Evolutionary conservation across 805 yeast genomes (phyloP).

Genomic region (Lipomyces anomalus): DNA sequence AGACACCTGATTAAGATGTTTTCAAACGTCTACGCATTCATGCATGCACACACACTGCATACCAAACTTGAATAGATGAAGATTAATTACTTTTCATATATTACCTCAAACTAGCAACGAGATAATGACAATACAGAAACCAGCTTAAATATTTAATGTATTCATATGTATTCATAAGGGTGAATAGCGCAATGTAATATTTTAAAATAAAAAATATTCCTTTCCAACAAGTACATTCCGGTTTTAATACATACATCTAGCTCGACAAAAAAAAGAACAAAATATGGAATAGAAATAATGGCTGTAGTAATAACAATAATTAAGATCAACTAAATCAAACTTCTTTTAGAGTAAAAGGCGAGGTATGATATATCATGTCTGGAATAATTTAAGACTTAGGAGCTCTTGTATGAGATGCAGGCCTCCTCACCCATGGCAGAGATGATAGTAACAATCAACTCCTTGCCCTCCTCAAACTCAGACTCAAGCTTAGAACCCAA

Average conservation of each 20-base stretch:
- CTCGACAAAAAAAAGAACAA: neutral
- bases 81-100: too few relatives aligned
- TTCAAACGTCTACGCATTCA: too few relatives aligned
- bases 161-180: too few relatives aligned
- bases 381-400: slow-evolving; percentile 48
- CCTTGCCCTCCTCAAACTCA: slow-evolving; percentile 97
- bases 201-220: slow-evolving; percentile 1
- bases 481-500: slow-evolving; percentile 87
- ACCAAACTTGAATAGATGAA: too few relatives aligned
- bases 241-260: neutral
- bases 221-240: neutral
- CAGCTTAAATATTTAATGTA: too few relatives aligned
- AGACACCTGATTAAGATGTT: too few relatives aligned
- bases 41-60: too few relatives aligned
- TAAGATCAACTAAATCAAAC: neutral
- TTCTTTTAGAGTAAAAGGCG: neutral
- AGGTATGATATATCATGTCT: neutral
- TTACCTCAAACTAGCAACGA: too few relatives aligned
- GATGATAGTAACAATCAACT: slow-evolving; percentile 91
- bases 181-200: too few relatives aligned
- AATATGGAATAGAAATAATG: neutral
- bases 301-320: neutral
- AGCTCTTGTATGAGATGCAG: slow-evolving; percentile 94
- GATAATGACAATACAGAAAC: slow-evolving; percentile 1
- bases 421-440: slow-evolving; percentile 99